These are phyloP conservation scores for Ophiosphaerella herpotricha DNA, from an alignment of 2,329 filamentous ascomycete genomes.

Conservation along the genomic window DNA sequence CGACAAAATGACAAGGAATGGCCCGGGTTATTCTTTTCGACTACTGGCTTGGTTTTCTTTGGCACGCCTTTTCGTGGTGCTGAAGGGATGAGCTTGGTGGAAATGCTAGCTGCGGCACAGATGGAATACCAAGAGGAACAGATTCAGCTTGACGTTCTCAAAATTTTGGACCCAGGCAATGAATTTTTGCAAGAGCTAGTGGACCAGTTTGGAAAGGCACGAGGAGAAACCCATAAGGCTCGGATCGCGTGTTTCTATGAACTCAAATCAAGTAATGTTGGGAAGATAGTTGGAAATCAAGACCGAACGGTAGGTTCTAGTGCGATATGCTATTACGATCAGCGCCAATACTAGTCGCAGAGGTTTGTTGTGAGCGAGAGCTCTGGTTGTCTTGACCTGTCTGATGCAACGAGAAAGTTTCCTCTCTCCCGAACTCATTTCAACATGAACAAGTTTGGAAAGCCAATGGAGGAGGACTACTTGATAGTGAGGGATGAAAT, in stretches of 20 bases:
- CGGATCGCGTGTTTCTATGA: slow-evolving; percentile 28
- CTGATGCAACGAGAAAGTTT: slow-evolving; percentile 18
- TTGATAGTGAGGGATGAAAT: slow-evolving; percentile 22
- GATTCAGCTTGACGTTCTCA: slow-evolving; percentile 19
- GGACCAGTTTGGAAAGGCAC: slow-evolving; percentile 12
- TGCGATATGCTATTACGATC: background rate
- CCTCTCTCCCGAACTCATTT: slow-evolving; percentile 29
- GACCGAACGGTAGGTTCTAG: slow-evolving; percentile 24
- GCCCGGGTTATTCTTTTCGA: slow-evolving; percentile 20
- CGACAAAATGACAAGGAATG: slow-evolving; percentile 12
- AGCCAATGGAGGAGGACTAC: slow-evolving; percentile 25
- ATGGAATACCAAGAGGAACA: slow-evolving; percentile 21
- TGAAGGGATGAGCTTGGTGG: slow-evolving; percentile 26
- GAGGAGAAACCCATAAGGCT: slow-evolving; percentile 19
- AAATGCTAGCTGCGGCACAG: slow-evolving; percentile 29
- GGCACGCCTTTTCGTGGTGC: slow-evolving; percentile 33
- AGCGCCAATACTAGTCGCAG: background rate
- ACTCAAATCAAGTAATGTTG: slow-evolving; percentile 14
- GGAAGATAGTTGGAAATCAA: slow-evolving; percentile 24
- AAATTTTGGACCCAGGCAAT: slow-evolving; percentile 28
- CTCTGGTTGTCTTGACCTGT: slow-evolving; percentile 25
- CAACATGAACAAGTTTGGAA: slow-evolving; percentile 31
- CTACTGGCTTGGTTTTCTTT: slow-evolving; percentile 26
- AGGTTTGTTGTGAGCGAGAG: slow-evolving; percentile 3
- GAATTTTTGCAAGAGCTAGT: slow-evolving; percentile 11